Conservation (phyloP, 305 asterid species). For the Solanum chacoense region DNA sequence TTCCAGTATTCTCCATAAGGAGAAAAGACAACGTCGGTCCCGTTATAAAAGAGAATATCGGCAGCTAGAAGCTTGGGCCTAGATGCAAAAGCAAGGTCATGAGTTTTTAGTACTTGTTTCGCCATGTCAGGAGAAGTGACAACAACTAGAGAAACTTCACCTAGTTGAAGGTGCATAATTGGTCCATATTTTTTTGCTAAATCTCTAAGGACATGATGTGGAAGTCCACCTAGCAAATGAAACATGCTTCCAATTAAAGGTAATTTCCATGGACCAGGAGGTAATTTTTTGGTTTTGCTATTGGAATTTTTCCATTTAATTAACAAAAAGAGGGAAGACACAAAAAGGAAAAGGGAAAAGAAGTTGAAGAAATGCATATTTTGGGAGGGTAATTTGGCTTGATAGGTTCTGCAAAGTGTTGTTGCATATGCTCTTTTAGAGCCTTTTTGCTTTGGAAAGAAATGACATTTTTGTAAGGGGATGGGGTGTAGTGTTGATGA, state of each 20-base stretch:
- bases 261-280: conserved; percentile 7
- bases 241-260: neutral
- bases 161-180: neutral
- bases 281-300: neutral
- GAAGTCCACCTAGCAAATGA: neutral
- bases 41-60: conserved; percentile 22
- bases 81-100: conserved; percentile 13
- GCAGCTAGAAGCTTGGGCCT: neutral
- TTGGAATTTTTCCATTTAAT: neutral
- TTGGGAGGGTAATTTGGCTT: neutral
- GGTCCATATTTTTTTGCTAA: neutral
- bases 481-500: too few species aligned
- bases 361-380: neutral
- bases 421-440: neutral
- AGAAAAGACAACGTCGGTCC: conserved; percentile 14
- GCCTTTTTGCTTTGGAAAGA: too few species aligned
- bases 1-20: conserved; percentile 41
- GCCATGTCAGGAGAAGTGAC: neutral
- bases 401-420: neutral
- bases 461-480: too few species aligned
- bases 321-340: neutral
- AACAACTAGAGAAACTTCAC: neutral
- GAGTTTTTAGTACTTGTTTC: neutral
- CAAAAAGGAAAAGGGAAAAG: neutral
- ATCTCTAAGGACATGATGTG: neutral